Conservation (phyloP, 1,139 yeast species). For the Hanseniaspora uvarum region DNA sequence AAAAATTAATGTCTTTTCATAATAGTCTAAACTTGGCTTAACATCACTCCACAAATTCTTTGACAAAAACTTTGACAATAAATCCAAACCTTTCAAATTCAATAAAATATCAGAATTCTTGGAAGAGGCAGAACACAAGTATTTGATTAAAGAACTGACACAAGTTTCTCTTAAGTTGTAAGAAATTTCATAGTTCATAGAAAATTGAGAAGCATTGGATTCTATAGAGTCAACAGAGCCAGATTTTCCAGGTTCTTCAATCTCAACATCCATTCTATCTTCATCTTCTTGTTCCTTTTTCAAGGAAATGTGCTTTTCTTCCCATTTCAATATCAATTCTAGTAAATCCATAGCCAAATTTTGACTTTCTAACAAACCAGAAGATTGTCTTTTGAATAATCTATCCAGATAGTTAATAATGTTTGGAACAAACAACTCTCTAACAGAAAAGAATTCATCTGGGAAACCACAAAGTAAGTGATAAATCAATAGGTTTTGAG, state of each 20-base stretch:
- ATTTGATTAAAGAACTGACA: conserved; percentile 79
- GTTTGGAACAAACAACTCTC: conserved; percentile 82
- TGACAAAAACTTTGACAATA: conserved; percentile 61
- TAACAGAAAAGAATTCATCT: conserved; percentile 68
- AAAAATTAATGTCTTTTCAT: conserved; percentile 73
- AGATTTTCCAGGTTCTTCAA: neutral
- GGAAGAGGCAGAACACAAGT: conserved; percentile 77
- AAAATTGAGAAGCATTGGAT: conserved; percentile 22
- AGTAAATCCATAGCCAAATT: conserved; percentile 80
- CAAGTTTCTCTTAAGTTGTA: conserved; percentile 80
- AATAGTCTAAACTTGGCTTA: conserved; percentile 68
- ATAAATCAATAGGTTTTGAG: conserved; percentile 59
- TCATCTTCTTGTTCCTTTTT: conserved; percentile 19
- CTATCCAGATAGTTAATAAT: conserved; percentile 94
- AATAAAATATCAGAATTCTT: conserved; percentile 75
- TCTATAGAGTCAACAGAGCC: conserved; percentile 19
- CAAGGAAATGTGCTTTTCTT: conserved; percentile 32
- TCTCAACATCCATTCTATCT: conserved; percentile 22
- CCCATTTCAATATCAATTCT: conserved; percentile 80
- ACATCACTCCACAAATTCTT: conserved; percentile 80
- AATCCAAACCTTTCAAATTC: conserved; percentile 70
- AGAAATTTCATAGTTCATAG: conserved; percentile 48
- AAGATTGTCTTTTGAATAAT: conserved; percentile 66
- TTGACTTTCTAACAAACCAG: conserved; percentile 57
- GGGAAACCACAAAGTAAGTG: conserved; percentile 84